Evolutionary conservation across 139 green algal species (phyloP), one percentile per base, ranked within the genome.

Genomic region (Axilococcus clingmanii): DNA sequence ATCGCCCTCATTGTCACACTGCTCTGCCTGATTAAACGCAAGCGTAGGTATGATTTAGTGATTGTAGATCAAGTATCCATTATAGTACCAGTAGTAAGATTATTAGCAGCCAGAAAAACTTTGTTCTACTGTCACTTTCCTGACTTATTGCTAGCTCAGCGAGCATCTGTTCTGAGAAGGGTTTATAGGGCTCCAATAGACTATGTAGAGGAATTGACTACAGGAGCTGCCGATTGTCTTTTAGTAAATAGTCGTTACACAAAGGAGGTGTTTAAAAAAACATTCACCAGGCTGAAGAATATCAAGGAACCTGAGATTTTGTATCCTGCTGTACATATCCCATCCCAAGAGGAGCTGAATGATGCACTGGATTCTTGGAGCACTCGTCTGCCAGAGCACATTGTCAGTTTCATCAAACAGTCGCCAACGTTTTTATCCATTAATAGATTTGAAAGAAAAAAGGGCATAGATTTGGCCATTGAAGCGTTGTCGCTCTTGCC

Each of bases 51-150:
- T 41, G 83, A 97, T 43, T 70, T 87, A 0, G 36, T 94, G 5
- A 66, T 96, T 31, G 83, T 83, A 0, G 89, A 97, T 55, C 86
- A 94, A 49, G 71, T 61, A 11, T 86, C 81, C 7, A 76, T 61
- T 1, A 78, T 84, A 1, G 65, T 94, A 23, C 79, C 79, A n/a
- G 30, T 94, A 7, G 62, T 95, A 30, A 69, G 70, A 33, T n/a
- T 72, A 25, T 62, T 86, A 4, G 76, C 71, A n/a, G 20, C 41
- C 33, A 45, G 52, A 24, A 76, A 65, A 40, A 65, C 94, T 6
- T 59, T 99, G 20, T 99, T 97, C 65, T 99, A 99, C 61, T 97
- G 91, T 79, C 91, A 99, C 63, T 98, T 93, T 67, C 91, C 91
- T 2, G 91, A 99, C 68, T 54, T 94, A 28, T 73, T 98, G 49